Evolutionary conservation across 805 yeast species (phyloP).

Genomic region (Saturnispora diversa): DNA sequence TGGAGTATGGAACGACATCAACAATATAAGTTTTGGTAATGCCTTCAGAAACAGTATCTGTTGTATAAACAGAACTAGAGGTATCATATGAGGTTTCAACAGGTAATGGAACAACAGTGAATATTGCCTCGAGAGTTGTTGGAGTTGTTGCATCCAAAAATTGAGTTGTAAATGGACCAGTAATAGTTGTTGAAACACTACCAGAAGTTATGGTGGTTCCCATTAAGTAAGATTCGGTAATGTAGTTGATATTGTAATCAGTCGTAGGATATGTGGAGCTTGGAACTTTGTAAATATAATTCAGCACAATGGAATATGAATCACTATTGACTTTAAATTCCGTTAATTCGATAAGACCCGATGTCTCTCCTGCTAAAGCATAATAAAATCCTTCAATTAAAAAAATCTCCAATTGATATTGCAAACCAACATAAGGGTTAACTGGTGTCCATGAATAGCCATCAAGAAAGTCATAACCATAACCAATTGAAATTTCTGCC

Average conservation of each 20-base stretch:
- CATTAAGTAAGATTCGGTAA: not conserved
- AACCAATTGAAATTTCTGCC: not conserved
- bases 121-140: not conserved
- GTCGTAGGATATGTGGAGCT: not conserved
- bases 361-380: not conserved
- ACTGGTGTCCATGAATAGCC: no score
- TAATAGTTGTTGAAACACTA: not conserved
- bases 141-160: not conserved
- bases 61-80: no score
- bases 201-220: not conserved
- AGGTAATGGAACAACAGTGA: not conserved
- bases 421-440: no score
- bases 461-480: not conserved
- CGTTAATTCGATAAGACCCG: not conserved
- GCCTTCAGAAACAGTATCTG: no score
- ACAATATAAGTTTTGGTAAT: no score
- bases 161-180: not conserved
- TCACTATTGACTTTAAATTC: not conserved
- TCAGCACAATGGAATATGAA: no score
- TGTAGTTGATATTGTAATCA: not conserved
- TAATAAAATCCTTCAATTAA: slow-evolving; percentile 1
- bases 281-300: not conserved
- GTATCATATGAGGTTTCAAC: not conserved
- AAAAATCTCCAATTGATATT: not conserved
- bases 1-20: no score